Conservation (phyloP, 1,284 basidiomycete genomes). For the Cutaneotrichosporon cutaneum region DNA sequence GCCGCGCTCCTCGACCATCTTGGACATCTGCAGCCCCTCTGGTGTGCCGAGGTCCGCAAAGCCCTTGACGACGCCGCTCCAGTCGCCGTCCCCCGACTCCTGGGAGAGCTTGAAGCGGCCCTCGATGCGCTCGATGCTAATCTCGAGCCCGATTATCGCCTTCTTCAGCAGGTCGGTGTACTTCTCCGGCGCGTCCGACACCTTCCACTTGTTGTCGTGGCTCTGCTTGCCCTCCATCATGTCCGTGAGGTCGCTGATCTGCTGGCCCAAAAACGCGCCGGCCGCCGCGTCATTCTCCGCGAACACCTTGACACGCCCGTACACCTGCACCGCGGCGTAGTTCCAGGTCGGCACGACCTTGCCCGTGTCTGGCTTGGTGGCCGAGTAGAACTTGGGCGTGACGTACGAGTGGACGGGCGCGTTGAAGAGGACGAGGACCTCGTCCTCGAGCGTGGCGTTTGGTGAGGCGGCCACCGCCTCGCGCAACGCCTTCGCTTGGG, state of each 20-base stretch:
- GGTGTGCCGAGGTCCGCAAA: conserved; percentile 38
- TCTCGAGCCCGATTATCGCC: conserved; percentile 54
- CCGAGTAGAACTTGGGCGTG: conserved; percentile 48
- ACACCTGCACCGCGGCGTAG: conserved; percentile 52
- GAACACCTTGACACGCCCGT: conserved; percentile 42
- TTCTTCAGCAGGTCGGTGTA: conserved; percentile 53
- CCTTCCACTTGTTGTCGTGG: conserved; percentile 43
- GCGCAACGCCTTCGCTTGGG: conserved; percentile 46
- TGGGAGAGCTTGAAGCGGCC: conserved; percentile 54
- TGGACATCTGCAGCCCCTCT: conserved; percentile 40
- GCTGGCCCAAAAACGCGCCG: conserved; percentile 36
- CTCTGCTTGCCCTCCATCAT: conserved; percentile 29
- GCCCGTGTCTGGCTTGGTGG: conserved; percentile 48
- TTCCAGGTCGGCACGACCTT: conserved; percentile 54
- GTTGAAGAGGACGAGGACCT: conserved; percentile 51
- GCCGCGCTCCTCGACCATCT: conserved; percentile 39
- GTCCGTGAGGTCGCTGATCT: conserved; percentile 41
- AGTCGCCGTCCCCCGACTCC: conserved; percentile 49
- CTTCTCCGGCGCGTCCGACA: conserved; percentile 48
- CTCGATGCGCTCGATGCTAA: conserved; percentile 49
- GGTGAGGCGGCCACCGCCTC: conserved; percentile 16
- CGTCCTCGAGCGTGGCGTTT: conserved; percentile 30
- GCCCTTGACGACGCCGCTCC: conserved; percentile 50
- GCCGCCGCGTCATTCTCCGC: conserved; percentile 26
- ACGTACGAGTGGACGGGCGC: conserved; percentile 48